These are phyloP conservation scores for Apophysomyces trapeziformis DNA, from an alignment of 371 early-diverging fungal species.

Conservation along the genomic window DNA sequence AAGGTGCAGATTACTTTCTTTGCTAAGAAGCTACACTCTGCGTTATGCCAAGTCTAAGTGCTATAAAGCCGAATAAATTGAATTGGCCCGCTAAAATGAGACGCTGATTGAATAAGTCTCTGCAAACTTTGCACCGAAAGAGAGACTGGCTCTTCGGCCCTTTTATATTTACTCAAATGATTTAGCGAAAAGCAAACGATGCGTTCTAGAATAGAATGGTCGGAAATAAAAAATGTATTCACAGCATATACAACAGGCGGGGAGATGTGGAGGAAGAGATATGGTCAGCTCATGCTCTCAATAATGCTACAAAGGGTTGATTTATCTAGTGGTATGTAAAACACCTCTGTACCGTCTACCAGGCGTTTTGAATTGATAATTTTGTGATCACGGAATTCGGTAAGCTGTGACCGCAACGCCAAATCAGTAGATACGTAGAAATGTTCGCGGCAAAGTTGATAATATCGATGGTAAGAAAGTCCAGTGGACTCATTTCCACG, in stretches of 20 bases:
- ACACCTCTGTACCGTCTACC: constrained; percentile 77
- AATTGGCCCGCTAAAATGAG: too few species aligned
- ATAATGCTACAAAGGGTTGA: constrained; percentile 63
- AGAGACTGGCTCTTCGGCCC: too few species aligned
- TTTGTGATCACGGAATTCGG: constrained; percentile 92
- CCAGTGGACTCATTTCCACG: constrained; percentile 52
- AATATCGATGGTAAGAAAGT: constrained; percentile 67
- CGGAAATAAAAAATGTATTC: not conserved
- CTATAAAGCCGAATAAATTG: too few species aligned
- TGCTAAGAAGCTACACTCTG: not conserved
- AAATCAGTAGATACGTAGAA: constrained; percentile 84
- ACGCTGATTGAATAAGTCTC: too few species aligned
- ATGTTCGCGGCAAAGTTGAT: constrained; percentile 74
- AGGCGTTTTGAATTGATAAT: constrained; percentile 73
- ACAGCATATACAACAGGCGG: not conserved
- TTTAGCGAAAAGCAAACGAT: not conserved
- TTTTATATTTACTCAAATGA: too few species aligned
- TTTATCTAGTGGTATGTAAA: constrained; percentile 81
- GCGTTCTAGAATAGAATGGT: too few species aligned
- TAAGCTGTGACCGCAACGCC: constrained; percentile 83
- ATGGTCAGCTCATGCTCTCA: constrained; percentile 52
- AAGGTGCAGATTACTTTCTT: constrained; percentile 35
- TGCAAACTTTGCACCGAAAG: too few species aligned
- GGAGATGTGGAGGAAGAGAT: not conserved
- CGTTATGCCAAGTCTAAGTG: not conserved